These are phyloP conservation scores for Hypoxylon crocopeplum DNA, from an alignment of 495 filamentous ascomycete genomes.

Conservation along the genomic window DNA sequence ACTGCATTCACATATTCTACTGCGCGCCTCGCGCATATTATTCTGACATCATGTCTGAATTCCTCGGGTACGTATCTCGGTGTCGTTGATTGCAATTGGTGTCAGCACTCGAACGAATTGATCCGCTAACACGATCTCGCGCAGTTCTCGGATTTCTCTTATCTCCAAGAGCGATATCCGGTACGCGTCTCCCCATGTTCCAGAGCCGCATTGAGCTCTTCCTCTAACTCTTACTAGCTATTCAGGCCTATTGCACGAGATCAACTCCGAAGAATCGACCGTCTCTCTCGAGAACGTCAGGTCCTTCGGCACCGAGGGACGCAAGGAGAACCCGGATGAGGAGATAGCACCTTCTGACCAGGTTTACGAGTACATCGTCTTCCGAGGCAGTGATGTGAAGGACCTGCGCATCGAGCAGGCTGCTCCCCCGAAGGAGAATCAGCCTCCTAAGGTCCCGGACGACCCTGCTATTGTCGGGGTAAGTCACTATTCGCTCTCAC, in stretches of 20 bases:
- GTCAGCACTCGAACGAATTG: background rate
- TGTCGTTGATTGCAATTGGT: background rate
- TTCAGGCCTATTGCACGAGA: constrained; percentile 93
- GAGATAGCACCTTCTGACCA: constrained; percentile 82
- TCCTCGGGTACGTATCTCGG: constrained; percentile 52
- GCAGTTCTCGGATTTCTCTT: constrained; percentile 79
- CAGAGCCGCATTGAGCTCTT: constrained; percentile 35
- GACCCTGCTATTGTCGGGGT: constrained; percentile 98
- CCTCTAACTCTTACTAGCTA: constrained; percentile 64
- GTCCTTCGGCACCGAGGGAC: constrained; percentile 92
- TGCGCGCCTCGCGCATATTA: constrained; percentile 37
- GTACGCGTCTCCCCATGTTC: constrained; percentile 54
- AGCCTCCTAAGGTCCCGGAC: constrained; percentile 81
- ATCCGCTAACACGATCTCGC: constrained; percentile 31
- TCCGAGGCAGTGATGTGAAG: constrained; percentile 98
- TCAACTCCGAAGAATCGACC: constrained; percentile 95
- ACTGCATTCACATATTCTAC: constrained; percentile 18
- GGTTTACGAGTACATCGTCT: constrained; percentile 98
- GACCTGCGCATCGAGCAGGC: constrained; percentile 90
- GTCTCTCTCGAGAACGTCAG: constrained; percentile 95
- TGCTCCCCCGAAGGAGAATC: constrained; percentile 67
- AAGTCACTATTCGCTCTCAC: constrained; percentile 57
- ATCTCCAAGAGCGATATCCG: constrained; percentile 98
- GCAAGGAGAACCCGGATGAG: constrained; percentile 74
- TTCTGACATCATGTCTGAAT: constrained; percentile 55